Evolutionary conservation across 2,329 filamentous ascomycete species (phyloP).

Genomic region (Aspergillus proliferans): DNA sequence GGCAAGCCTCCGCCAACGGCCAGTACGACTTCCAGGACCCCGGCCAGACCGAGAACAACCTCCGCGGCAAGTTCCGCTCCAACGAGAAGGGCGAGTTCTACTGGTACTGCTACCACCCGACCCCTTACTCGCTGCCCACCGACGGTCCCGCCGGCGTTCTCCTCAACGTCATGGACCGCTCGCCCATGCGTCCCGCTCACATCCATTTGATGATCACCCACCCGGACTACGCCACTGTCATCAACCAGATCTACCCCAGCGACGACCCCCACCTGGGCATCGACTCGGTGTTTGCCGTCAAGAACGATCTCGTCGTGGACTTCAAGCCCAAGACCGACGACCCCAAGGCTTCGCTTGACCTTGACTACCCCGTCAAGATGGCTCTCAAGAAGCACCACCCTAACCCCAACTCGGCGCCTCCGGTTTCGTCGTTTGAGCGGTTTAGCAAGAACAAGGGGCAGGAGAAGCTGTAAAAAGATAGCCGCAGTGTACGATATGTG

Average conservation of each 20-base stretch:
- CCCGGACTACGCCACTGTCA: slow-evolving; percentile 51
- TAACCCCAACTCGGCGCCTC: slow-evolving; percentile 33
- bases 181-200: slow-evolving; percentile 57
- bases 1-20: slow-evolving; percentile 70
- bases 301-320: slow-evolving; percentile 54
- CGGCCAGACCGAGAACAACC: slow-evolving; percentile 65
- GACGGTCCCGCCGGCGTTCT: slow-evolving; percentile 54
- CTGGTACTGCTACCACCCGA: slow-evolving; percentile 70
- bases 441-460: slow-evolving; percentile 16
- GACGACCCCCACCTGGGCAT: slow-evolving; percentile 53
- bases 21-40: slow-evolving; percentile 73
- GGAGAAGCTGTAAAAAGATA: slow-evolving; percentile 1
- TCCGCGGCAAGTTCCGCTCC: slow-evolving; percentile 68
- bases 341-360: slow-evolving; percentile 51
- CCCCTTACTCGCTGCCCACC: slow-evolving; percentile 64
- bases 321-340: slow-evolving; percentile 48
- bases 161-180: slow-evolving; percentile 50
- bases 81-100: slow-evolving; percentile 62
- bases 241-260: slow-evolving; percentile 54
- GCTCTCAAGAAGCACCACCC: slow-evolving; percentile 41
- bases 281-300: slow-evolving; percentile 58
- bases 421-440: slow-evolving; percentile 35
- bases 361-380: slow-evolving; percentile 57
- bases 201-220: slow-evolving; percentile 55
- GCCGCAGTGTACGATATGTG: no score